These are phyloP conservation scores for Iodosphaeria phyllophila DNA, from an alignment of 2,329 filamentous ascomycete species.

Conservation along the genomic window DNA sequence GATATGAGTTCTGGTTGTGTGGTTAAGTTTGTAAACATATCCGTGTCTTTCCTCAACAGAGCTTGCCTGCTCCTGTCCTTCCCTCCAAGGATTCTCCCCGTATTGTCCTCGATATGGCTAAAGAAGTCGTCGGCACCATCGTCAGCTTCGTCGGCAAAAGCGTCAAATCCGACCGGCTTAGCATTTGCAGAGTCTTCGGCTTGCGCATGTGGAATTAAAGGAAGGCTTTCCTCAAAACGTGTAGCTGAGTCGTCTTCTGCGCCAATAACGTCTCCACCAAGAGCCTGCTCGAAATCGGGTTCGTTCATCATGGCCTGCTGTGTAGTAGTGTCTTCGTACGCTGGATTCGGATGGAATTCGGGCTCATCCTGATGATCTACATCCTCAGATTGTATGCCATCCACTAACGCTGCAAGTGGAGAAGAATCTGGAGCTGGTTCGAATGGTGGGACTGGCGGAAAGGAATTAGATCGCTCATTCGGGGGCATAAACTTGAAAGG, in stretches of 20 bases:
- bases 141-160: conserved; percentile 23
- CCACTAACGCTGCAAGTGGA: no score
- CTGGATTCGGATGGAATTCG: no score
- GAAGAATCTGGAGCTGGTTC: no score
- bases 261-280: conserved; percentile 24
- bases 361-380: conserved; percentile 17
- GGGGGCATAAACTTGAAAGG: conserved; percentile 41
- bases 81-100: no score
- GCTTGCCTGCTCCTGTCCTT: conserved; percentile 9
- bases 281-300: conserved; percentile 14
- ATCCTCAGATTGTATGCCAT: conserved; percentile 11
- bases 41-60: conserved; percentile 52
- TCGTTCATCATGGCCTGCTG: conserved; percentile 6
- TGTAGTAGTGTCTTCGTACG: conserved; percentile 9
- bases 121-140: conserved; percentile 45
- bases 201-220: conserved; percentile 30
- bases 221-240: conserved; percentile 52
- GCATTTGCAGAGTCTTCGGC: conserved; percentile 11
- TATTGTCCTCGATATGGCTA: conserved; percentile 22
- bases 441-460: conserved; percentile 33
- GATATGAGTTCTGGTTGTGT: conserved; percentile 1
- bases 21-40: conserved; percentile 36
- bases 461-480: conserved; percentile 41
- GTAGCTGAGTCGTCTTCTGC: conserved; percentile 28
- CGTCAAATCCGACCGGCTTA: conserved; percentile 6